Percentiles rank a stretch among this genome's conserved stretches.
These are phyloP conservation scores for Quercus variabilis DNA, from an alignment of 306 rosid species.

Conservation along the genomic window DNA sequence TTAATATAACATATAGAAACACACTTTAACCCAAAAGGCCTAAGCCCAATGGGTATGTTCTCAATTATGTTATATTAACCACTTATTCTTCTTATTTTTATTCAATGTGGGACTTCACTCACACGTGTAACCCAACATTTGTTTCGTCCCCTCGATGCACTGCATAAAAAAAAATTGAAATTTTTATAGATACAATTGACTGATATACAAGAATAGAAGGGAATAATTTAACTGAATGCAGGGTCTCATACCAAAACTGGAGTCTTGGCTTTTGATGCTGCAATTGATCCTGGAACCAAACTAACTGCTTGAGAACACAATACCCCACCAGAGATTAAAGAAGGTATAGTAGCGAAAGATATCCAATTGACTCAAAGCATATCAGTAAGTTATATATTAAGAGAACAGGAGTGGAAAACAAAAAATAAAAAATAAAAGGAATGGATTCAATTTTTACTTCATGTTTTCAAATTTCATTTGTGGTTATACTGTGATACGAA, in stretches of 20 bases:
- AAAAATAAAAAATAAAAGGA: no score
- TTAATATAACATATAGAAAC: no score
- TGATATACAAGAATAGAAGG: not conserved
- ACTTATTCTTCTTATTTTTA: no score
- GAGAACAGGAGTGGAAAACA: not conserved
- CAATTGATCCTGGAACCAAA: slow-evolving; percentile 4
- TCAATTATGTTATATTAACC: no score
- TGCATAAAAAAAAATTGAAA: slow-evolving; percentile 14
- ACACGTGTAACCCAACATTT: no score
- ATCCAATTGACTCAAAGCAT: not conserved
- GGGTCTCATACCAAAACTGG: slow-evolving; percentile 25
- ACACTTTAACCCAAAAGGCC: no score
- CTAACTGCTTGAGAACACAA: slow-evolving; percentile 17
- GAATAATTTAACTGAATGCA: not conserved
- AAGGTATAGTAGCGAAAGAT: not conserved
- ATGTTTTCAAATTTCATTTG: no score
- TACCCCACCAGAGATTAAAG: not conserved
- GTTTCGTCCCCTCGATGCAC: slow-evolving; percentile 55
- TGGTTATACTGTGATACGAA: not conserved
- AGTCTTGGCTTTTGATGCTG: slow-evolving; percentile 11
- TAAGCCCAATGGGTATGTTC: no score
- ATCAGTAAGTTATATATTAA: not conserved
- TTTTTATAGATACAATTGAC: not conserved
- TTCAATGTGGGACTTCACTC: no score
- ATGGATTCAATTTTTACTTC: no score